A percentile compares a stretch with the other conserved stretches of the same genome.
phyloP scores from a whole-genome alignment of 495 filamentous ascomycete species.

The Penicillium desertorum region DNA sequence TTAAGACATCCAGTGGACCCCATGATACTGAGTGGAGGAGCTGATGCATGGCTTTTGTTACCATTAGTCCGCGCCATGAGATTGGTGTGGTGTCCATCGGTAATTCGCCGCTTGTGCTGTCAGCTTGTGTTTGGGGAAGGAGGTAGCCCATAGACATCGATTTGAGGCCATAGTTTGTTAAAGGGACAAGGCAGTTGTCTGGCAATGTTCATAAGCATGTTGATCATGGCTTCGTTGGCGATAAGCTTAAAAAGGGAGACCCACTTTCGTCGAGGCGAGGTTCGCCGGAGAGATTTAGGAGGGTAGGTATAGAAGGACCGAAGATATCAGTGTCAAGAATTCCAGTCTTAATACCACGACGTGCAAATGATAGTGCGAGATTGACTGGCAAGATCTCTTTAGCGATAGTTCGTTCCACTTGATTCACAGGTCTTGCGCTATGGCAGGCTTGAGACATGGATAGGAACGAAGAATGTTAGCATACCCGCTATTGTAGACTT shows the following conservation, averaged over 20 bases:
- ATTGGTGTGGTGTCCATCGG: constrained; percentile 71
- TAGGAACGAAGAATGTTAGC: constrained; percentile 4
- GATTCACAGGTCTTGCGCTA: neutral
- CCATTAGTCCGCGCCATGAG: constrained; percentile 97
- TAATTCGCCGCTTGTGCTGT: constrained; percentile 24
- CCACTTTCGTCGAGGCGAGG: constrained; percentile 65
- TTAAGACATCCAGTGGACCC: constrained; percentile 78
- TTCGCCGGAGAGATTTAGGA: constrained; percentile 75
- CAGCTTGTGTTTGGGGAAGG: constrained; percentile 47
- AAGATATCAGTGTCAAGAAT: constrained; percentile 97
- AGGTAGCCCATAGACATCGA: constrained; percentile 99
- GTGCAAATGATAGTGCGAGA: constrained; percentile 80
- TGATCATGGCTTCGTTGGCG: neutral
- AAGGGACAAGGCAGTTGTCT: constrained; percentile 80
- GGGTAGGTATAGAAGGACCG: constrained; percentile 88
- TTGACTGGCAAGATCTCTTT: constrained; percentile 57
- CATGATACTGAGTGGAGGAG: constrained; percentile 92
- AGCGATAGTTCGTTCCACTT: constrained; percentile 1
- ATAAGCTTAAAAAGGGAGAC: constrained; percentile 5
- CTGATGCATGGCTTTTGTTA: constrained; percentile 95
- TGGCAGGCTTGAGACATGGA: neutral
- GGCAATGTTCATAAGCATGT: constrained; percentile 2
- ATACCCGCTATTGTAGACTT: constrained; percentile 89
- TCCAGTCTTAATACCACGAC: constrained; percentile 73
- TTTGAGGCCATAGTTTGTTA: constrained; percentile 94